A percentile compares a stretch with the other conserved stretches of the same genome.
These are phyloP conservation scores for Lipomyces mesembrius DNA, from an alignment of 805 yeast species.

Conservation along the genomic window DNA sequence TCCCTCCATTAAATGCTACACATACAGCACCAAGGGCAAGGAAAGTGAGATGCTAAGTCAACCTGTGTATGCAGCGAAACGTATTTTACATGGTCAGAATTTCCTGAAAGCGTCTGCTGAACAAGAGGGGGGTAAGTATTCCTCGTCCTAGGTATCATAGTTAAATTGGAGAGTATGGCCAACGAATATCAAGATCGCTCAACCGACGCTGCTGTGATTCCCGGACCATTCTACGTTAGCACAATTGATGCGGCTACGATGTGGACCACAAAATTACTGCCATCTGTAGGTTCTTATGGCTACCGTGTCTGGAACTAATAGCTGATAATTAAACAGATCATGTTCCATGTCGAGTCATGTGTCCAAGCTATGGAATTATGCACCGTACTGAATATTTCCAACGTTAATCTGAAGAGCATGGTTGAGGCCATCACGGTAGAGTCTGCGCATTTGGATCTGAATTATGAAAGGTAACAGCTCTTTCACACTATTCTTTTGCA, in stretches of 20 bases:
- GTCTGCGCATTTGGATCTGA: constrained; percentile 6
- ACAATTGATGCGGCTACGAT: constrained; percentile 9
- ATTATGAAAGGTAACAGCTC: constrained; percentile 7
- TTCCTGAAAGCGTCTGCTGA: constrained; percentile 11
- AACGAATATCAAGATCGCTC: constrained; percentile 5
- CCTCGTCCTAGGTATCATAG: background rate
- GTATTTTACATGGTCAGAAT: constrained; percentile 14
- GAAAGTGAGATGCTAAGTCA: background rate
- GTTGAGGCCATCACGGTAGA: constrained; percentile 15
- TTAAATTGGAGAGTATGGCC: background rate
- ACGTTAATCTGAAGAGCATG: background rate
- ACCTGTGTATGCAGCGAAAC: constrained; percentile 10
- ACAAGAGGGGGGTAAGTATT: constrained; percentile 10
- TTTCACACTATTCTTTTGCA: background rate
- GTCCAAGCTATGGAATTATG: constrained; percentile 7
- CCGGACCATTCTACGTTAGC: constrained; percentile 15
- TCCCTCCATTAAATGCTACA: constrained; percentile 3
- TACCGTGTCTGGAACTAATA: background rate
- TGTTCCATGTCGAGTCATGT: constrained; percentile 12
- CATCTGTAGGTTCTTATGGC: constrained; percentile 6
- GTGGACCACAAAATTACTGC: constrained; percentile 9
- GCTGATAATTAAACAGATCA: constrained; percentile 6
- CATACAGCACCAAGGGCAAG: background rate
- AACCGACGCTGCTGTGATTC: constrained; percentile 7
- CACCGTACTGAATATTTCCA: background rate